A percentile compares a stretch with the other conserved stretches of the same genome.
These are phyloP conservation scores for Hypoxylon lienhwacheense DNA, from an alignment of 495 filamentous ascomycete genomes.

Conservation along the genomic window DNA sequence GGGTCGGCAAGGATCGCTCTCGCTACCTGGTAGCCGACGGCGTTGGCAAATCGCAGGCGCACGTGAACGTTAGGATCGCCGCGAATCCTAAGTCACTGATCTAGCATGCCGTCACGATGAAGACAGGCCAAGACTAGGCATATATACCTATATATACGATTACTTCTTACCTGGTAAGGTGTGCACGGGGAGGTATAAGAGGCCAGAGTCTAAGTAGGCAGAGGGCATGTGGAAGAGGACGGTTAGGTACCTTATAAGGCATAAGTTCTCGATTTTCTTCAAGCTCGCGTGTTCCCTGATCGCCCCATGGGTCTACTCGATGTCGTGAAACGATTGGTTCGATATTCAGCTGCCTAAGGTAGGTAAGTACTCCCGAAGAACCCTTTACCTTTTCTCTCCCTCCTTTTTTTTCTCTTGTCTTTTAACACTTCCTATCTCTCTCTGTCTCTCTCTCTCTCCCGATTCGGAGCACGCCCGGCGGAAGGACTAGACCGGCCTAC, in stretches of 20 bases:
- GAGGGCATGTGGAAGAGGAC: too few species aligned
- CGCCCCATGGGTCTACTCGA: not conserved
- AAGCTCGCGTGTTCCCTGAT: too few species aligned
- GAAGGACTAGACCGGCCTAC: slow-evolving; percentile 25
- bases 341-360: too few species aligned
- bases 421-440: slow-evolving; percentile 14
- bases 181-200: too few species aligned
- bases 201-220: too few species aligned
- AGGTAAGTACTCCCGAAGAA: slow-evolving; percentile 32
- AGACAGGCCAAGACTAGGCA: too few species aligned
- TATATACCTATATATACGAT: slow-evolving; percentile 9
- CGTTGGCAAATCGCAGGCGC: slow-evolving; percentile 24
- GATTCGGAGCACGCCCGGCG: slow-evolving; percentile 7
- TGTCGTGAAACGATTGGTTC: slow-evolving; percentile 17
- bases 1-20: slow-evolving; percentile 7
- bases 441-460: slow-evolving; percentile 15
- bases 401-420: slow-evolving; percentile 9
- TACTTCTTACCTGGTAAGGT: too few species aligned
- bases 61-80: slow-evolving; percentile 29
- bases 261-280: too few species aligned
- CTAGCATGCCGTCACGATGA: slow-evolving; percentile 24
- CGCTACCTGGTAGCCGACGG: slow-evolving; percentile 1
- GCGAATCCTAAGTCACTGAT: slow-evolving; percentile 21
- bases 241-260: too few species aligned
- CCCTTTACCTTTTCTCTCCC: not conserved